A percentile compares a stretch with the other conserved stretches of the same genome.
phyloP scores from a whole-genome alignment of 192 early-diverging fungal genomes.

The Backusella psychrophila region DNA sequence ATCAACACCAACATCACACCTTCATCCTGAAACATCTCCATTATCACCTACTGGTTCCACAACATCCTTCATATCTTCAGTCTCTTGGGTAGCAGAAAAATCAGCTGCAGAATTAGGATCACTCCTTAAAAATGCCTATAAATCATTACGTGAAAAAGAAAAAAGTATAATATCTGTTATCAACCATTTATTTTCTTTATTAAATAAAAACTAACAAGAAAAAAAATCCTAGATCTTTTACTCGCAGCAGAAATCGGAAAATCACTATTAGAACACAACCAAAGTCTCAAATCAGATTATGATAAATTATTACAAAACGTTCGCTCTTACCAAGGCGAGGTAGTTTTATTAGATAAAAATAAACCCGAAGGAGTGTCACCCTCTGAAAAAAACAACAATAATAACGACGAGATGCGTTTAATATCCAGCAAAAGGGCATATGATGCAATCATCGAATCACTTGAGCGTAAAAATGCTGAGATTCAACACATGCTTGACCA shows the following conservation, averaged over 20 bases:
- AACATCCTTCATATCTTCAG: conserved; percentile 33
- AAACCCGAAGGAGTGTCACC: background rate
- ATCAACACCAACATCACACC: conserved; percentile 11
- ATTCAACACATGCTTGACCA: conserved; percentile 18
- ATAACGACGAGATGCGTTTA: conserved; percentile 1
- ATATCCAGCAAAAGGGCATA: conserved; percentile 12
- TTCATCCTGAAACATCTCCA: background rate
- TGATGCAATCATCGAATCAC: conserved; percentile 20
- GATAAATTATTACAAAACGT: conserved; percentile 27
- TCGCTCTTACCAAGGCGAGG: conserved; percentile 2
- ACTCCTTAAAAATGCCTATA: conserved; percentile 37
- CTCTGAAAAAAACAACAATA: background rate
- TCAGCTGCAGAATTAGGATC: conserved; percentile 33
- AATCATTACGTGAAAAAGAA: conserved; percentile 35
- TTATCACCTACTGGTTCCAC: conserved; percentile 30
- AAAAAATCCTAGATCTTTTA: conserved; percentile 31
- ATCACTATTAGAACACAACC: conserved; percentile 42
- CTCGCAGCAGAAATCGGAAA: conserved; percentile 48
- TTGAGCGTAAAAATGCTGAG: conserved; percentile 34
- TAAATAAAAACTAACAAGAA: background rate
- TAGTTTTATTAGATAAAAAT: background rate
- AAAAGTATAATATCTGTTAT: conserved; percentile 23
- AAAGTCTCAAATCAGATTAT: conserved; percentile 38
- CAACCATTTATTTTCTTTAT: background rate
- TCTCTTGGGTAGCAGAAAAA: conserved; percentile 33